A percentile compares a stretch with the other conserved stretches of the same genome.
These are phyloP conservation scores for Didymella arachidicola DNA, from an alignment of 2,329 filamentous ascomycete species.

Conservation along the genomic window DNA sequence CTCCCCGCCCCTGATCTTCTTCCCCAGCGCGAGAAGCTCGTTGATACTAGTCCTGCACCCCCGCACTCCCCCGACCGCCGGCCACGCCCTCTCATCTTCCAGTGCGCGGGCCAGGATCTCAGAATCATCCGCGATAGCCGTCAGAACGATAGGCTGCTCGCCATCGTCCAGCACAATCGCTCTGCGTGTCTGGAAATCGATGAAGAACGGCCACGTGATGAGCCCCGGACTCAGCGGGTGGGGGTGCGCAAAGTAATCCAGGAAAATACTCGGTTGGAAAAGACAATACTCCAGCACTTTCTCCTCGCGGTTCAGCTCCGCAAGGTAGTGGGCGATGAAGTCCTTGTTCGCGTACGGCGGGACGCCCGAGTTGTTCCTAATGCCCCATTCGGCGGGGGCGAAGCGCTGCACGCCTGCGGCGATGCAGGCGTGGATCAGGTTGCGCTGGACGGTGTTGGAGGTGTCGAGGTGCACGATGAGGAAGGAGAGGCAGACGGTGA, in stretches of 20 bases:
- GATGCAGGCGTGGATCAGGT: conserved; percentile 45
- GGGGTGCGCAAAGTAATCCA: conserved; percentile 64
- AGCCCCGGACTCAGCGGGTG: conserved; percentile 58
- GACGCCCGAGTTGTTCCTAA: conserved; percentile 47
- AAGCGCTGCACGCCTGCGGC: conserved; percentile 42
- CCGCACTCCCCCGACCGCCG: conserved; percentile 36
- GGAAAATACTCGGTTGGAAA: conserved; percentile 64
- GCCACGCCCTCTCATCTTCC: conserved; percentile 37
- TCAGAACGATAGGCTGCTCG: conserved; percentile 37
- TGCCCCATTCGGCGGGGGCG: conserved; percentile 43
- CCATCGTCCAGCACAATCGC: conserved; percentile 44
- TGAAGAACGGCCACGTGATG: conserved; percentile 45
- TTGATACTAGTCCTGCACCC: conserved; percentile 36
- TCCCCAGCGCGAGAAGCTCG: conserved; percentile 40
- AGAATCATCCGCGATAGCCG: conserved; percentile 37
- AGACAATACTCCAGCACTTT: conserved; percentile 63
- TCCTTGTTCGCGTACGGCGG: conserved; percentile 62
- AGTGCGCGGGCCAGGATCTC: conserved; percentile 39
- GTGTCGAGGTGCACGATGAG: conserved; percentile 44
- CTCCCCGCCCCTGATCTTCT: conserved; percentile 41
- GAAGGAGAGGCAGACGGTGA: conserved; percentile 59
- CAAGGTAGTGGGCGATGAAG: conserved; percentile 59
- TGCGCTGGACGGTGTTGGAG: conserved; percentile 38
- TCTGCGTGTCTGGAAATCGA: conserved; percentile 38
- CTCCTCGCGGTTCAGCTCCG: conserved; percentile 58